Conservation (phyloP, 805 yeast genomes). For the Monosporozyma servazzii region DNA sequence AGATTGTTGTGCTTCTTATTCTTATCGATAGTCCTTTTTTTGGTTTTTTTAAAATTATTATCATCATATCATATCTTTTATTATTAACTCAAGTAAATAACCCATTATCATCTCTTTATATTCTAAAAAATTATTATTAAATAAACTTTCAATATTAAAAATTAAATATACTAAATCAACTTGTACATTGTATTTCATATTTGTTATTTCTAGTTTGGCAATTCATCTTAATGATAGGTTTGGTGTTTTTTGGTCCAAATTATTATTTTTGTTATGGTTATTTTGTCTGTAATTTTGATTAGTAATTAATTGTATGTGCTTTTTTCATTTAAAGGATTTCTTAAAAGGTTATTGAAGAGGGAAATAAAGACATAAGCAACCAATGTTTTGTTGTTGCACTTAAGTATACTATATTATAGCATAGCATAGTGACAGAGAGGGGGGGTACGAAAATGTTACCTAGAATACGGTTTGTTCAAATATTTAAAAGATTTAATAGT, state of each 20-base stretch:
- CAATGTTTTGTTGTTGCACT: too few relatives aligned
- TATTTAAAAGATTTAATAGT: neutral
- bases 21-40: neutral
- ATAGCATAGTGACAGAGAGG: too few relatives aligned
- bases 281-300: too few relatives aligned
- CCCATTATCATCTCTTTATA: neutral
- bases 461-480: neutral
- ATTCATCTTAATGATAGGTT: too few relatives aligned
- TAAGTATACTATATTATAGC: too few relatives aligned
- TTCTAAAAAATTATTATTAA: neutral
- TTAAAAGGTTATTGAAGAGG: too few relatives aligned
- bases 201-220: too few relatives aligned
- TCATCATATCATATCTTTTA: neutral
- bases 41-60: neutral
- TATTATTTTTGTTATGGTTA: too few relatives aligned
- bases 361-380: too few relatives aligned
- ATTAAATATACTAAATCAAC: neutral
- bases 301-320: neutral
- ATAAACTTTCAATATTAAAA: neutral
- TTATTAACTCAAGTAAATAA: neutral
- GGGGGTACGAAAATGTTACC: neutral
- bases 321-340: too few relatives aligned
- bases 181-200: too few relatives aligned
- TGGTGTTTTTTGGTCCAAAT: too few relatives aligned
- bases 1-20: neutral